phyloP scores from a whole-genome alignment of 208 protist species.

The Trypanosoma melophagium region DNA sequence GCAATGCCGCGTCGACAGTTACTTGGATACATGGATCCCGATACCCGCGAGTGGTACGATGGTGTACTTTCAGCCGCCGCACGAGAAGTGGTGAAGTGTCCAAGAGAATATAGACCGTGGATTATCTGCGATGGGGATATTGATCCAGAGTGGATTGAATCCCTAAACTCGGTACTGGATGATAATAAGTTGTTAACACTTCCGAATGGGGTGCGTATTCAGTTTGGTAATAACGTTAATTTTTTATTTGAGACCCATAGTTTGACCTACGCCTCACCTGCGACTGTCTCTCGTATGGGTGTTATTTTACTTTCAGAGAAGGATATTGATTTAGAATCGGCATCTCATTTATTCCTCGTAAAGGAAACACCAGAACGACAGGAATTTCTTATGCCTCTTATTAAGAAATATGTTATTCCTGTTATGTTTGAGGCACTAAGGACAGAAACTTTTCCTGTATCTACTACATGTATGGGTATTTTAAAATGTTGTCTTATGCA shows the following conservation, averaged over 20 bases:
- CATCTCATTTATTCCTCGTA: constrained; percentile 82
- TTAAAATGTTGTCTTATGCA: constrained; percentile 84
- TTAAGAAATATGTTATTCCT: constrained; percentile 83
- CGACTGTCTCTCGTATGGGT: constrained; percentile 97
- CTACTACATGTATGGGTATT: constrained; percentile 90
- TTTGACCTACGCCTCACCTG: constrained; percentile 98
- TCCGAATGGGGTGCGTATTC: constrained; percentile 96
- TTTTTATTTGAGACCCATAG: constrained; percentile 97
- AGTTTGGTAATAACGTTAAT: constrained; percentile 94
- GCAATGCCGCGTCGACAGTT: constrained; percentile 92
- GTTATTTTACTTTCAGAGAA: constrained; percentile 95
- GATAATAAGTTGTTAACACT: constrained; percentile 98
- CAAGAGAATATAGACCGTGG: constrained; percentile 80
- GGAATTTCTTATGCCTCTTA: constrained; percentile 55
- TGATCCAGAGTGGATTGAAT: constrained; percentile 98
- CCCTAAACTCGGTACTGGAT: constrained; percentile 98
- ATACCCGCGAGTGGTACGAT: constrained; percentile 98
- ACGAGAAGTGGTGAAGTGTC: constrained; percentile 78
- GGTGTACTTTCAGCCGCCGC: constrained; percentile 97
- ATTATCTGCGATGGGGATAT: constrained; percentile 97
- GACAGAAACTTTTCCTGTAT: constrained; percentile 73
- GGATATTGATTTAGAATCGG: constrained; percentile 86
- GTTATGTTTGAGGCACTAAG: constrained; percentile 68
- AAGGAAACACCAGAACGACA: constrained; percentile 38
- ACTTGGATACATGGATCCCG: constrained; percentile 95